Evolutionary conservation across 129 eudicot species (phyloP).

Genomic region (Pulicaria dysenterica): DNA sequence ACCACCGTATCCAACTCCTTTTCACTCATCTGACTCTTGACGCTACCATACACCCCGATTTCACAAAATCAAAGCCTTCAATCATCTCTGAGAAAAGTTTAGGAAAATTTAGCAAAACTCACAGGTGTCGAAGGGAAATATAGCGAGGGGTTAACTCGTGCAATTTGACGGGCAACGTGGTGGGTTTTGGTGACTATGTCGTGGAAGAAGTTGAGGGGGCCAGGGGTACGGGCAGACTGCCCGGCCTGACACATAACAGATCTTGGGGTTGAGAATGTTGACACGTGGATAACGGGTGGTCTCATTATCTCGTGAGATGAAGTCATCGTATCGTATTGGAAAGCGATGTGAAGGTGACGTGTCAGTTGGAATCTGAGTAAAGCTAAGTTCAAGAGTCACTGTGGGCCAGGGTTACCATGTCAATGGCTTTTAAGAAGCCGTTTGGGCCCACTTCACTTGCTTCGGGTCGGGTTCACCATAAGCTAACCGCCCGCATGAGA

Average conservation of each 20-base stretch:
- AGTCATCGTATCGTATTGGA: conserved; percentile 13
- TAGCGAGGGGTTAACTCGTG: background rate
- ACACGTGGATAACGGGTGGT: conserved; percentile 25
- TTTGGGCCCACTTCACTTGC: conserved; percentile 13
- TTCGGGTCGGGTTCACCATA: background rate
- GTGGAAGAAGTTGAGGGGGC: conserved; percentile 10
- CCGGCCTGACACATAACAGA: conserved; percentile 8
- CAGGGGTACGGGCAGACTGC: conserved; percentile 25
- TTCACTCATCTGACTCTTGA: conserved; percentile 9
- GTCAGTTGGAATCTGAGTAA: conserved; percentile 4
- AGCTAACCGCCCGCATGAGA: too few species aligned
- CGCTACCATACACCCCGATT: background rate
- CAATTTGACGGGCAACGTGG: conserved; percentile 17
- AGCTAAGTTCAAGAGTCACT: conserved; percentile 16
- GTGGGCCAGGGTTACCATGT: conserved; percentile 24
- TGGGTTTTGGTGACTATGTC: background rate
- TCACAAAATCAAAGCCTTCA: background rate
- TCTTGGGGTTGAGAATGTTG: background rate
- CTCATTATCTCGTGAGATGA: background rate
- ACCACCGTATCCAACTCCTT: conserved; percentile 22
- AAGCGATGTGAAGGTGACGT: background rate
- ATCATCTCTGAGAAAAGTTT: background rate
- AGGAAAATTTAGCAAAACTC: background rate
- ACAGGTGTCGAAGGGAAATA: conserved; percentile 23
- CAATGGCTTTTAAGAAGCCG: background rate